Conservation (phyloP, 371 early-diverging fungal species). For the Mortierella sp. region DNA sequence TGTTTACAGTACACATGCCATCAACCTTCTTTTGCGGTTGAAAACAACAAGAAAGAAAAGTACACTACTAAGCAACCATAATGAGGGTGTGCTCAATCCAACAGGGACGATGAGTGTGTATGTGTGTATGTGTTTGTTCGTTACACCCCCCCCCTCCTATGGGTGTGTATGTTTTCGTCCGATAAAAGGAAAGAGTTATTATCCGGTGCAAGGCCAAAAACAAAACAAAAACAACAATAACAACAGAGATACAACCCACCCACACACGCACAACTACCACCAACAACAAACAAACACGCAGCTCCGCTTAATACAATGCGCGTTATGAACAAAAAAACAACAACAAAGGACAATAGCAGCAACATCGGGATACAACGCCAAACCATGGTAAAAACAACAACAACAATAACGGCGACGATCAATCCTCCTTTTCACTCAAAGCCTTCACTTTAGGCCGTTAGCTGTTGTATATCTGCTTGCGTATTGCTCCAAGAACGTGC, state of each 20-base stretch:
- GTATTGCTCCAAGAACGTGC: too few relatives aligned
- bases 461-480: background rate
- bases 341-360: background rate
- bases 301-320: background rate
- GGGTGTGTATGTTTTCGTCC: background rate
- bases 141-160: constrained; percentile 4
- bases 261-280: background rate
- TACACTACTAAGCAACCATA: background rate
- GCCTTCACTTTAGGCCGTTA: background rate
- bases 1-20: background rate
- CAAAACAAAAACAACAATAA: background rate
- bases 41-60: background rate
- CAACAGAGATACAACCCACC: background rate
- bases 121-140: background rate
- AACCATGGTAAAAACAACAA: background rate
- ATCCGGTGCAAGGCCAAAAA: background rate
- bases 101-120: background rate
- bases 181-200: background rate
- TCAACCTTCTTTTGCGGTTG: background rate
- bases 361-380: background rate
- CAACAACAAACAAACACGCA: constrained; percentile 2
- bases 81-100: background rate
- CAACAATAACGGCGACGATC: background rate
- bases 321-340: background rate
- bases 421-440: background rate